phyloP scores from a whole-genome alignment of 192 early-diverging fungal genomes.

The Umbelopsis vinacea region DNA sequence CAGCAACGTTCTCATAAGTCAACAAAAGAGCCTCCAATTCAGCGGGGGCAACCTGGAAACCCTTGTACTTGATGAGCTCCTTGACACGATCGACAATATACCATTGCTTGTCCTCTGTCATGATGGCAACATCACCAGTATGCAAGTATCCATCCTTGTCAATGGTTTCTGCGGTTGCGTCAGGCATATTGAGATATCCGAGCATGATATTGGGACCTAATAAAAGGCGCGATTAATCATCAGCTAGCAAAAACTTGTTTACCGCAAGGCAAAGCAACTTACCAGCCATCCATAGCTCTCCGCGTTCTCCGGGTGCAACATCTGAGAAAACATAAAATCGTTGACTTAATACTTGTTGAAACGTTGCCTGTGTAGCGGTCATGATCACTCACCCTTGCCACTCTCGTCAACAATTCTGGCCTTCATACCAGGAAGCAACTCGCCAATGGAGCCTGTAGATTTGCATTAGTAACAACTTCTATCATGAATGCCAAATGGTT shows the following conservation, averaged over 20 bases:
- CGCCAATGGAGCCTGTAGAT: constrained; percentile 45
- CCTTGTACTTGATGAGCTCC: constrained; percentile 57
- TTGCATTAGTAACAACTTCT: neutral
- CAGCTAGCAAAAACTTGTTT: too few relatives aligned
- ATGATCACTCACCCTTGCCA: constrained; percentile 37
- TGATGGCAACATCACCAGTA: constrained; percentile 60
- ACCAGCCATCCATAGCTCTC: constrained; percentile 50
- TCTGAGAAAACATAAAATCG: constrained; percentile 19
- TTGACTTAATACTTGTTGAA: too few relatives aligned
- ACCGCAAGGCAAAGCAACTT: too few relatives aligned
- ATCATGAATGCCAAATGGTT: too few relatives aligned
- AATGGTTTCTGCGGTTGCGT: constrained; percentile 46
- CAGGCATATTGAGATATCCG: constrained; percentile 49
- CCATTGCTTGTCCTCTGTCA: constrained; percentile 59
- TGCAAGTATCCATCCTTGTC: constrained; percentile 60
- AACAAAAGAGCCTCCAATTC: constrained; percentile 70
- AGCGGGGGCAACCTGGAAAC: constrained; percentile 70
- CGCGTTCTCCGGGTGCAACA: constrained; percentile 49
- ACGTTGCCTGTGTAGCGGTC: too few relatives aligned
- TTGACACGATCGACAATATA: constrained; percentile 76
- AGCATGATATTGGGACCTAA: constrained; percentile 44
- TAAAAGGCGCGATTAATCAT: too few relatives aligned
- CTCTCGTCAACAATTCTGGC: constrained; percentile 52
- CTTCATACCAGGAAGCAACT: constrained; percentile 37
- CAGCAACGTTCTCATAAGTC: constrained; percentile 51